phyloP scores from a whole-genome alignment of 768 basidiomycete species.

The Ephemerocybe angulata region DNA sequence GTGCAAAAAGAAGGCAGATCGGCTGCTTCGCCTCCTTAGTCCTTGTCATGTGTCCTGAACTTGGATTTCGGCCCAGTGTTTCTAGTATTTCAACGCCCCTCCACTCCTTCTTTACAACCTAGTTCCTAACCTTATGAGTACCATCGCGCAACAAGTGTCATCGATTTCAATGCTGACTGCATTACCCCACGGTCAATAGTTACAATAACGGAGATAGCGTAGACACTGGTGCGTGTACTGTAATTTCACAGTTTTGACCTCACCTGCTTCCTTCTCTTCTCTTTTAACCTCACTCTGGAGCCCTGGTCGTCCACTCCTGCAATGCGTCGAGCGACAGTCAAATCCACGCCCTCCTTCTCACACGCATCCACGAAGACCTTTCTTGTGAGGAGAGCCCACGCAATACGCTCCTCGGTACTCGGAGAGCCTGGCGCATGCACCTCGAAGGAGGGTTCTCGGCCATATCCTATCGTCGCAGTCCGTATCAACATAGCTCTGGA shows the following conservation, averaged over 20 bases:
- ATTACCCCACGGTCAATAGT: too few species aligned
- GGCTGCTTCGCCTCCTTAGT: too few species aligned
- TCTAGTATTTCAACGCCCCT: too few species aligned
- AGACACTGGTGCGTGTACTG: too few species aligned
- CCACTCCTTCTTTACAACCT: too few species aligned
- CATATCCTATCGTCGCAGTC: constrained; percentile 43
- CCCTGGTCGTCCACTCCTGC: constrained; percentile 17
- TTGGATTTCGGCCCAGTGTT: too few species aligned
- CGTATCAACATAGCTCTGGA: constrained; percentile 43
- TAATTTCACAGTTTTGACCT: constrained; percentile 9
- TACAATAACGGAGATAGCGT: too few species aligned
- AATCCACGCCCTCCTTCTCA: constrained; percentile 36
- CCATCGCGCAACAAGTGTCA: too few species aligned
- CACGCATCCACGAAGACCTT: constrained; percentile 37
- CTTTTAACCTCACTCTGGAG: constrained; percentile 7
- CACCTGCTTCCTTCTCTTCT: constrained; percentile 7
- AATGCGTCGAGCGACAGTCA: constrained; percentile 26
- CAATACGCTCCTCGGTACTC: constrained; percentile 36
- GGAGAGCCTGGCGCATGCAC: constrained; percentile 32
- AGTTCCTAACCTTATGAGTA: too few species aligned
- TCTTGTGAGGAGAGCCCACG: constrained; percentile 38
- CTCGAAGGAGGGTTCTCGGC: constrained; percentile 42
- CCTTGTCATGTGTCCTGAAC: too few species aligned
- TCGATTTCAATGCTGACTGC: too few species aligned
- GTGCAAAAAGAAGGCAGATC: too few species aligned